Percentiles rank a stretch among this genome's conserved stretches.
These are phyloP conservation scores for Yarrowia porcina DNA, from an alignment of 805 yeast genomes.

Conservation along the genomic window DNA sequence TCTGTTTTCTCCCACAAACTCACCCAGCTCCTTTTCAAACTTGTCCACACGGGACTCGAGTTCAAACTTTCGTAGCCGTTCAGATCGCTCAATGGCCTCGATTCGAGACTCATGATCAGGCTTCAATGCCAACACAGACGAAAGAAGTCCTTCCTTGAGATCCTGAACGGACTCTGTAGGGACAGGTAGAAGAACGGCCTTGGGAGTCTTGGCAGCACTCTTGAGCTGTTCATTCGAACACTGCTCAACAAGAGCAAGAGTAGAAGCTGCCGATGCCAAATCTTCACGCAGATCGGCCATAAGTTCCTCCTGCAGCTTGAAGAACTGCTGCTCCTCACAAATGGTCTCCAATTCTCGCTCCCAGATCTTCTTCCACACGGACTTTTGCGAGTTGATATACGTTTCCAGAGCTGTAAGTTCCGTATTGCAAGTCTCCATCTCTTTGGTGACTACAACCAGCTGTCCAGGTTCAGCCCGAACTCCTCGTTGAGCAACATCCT, in stretches of 20 bases:
- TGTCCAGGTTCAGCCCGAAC: conserved; percentile 77
- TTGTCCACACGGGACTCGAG: conserved; percentile 56
- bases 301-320: conserved; percentile 84
- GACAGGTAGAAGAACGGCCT: conserved; percentile 33
- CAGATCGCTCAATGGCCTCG: conserved; percentile 88
- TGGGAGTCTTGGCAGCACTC: conserved; percentile 37
- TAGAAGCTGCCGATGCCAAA: conserved; percentile 72
- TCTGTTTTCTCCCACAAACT: conserved; percentile 73
- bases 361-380: conserved; percentile 89
- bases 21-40: conserved; percentile 81
- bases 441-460: conserved; percentile 60
- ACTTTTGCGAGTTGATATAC: conserved; percentile 67
- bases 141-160: conserved; percentile 63
- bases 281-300: conserved; percentile 78
- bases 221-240: conserved; percentile 77
- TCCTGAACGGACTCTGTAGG: conserved; percentile 36
- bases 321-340: conserved; percentile 90
- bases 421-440: conserved; percentile 55
- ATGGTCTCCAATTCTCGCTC: conserved; percentile 84
- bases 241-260: conserved; percentile 74
- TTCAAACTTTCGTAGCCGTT: conserved; percentile 71
- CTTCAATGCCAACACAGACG: conserved; percentile 70
- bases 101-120: conserved; percentile 84
- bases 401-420: conserved; percentile 54
- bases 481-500: conserved; percentile 90